Evolutionary conservation across 345 rosid genomes (phyloP).

Genomic region (Eucalyptus dawsonii): DNA sequence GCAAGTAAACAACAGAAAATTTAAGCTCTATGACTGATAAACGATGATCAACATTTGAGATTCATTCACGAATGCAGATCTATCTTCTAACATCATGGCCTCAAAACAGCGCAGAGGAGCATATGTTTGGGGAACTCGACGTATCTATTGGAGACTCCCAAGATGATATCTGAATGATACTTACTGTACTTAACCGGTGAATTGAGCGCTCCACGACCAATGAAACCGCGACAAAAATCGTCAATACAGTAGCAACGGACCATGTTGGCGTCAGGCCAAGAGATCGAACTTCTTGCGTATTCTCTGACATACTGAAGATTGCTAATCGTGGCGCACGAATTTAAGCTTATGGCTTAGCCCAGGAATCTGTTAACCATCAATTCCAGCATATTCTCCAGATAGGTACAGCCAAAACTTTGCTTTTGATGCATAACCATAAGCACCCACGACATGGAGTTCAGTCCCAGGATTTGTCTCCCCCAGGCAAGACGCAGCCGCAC

Average conservation of each 20-base stretch:
- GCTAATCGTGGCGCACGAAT: not conserved
- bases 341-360: not conserved
- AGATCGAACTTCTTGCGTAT: constrained; percentile 42
- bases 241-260: constrained; percentile 93
- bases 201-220: constrained; percentile 80
- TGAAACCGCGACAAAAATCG: constrained; percentile 74
- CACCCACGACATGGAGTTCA: not conserved
- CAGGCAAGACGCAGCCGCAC: not conserved
- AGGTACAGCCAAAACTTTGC: not conserved
- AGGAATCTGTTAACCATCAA: not conserved
- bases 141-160: not conserved
- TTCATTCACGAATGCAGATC: not conserved
- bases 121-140: not conserved
- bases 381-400: not conserved
- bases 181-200: constrained; percentile 62
- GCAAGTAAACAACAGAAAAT: not conserved
- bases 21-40: not conserved
- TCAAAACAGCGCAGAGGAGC: not conserved
- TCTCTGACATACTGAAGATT: constrained; percentile 5
- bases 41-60: not conserved
- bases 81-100: not conserved
- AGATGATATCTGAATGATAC: not conserved
- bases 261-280: constrained; percentile 86
- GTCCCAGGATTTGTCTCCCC: not conserved
- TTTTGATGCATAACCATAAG: not conserved